Conservation (phyloP, 2,329 filamentous ascomycete species). For the Calonectria hongkongensis region DNA sequence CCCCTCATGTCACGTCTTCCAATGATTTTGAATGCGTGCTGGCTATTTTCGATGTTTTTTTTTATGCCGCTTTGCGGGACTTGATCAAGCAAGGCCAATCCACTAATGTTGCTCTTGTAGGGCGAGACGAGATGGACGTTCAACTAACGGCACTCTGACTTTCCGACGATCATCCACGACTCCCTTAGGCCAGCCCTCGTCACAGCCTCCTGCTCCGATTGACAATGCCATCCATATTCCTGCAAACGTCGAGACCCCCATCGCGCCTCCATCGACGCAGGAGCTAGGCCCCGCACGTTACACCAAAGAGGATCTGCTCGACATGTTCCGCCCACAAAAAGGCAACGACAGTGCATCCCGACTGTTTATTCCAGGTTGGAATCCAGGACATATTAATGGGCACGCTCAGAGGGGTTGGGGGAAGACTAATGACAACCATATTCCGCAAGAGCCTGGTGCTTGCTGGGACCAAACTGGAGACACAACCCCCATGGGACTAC, state of each 20-base stretch:
- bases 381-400: slow-evolving; percentile 83
- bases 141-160: slow-evolving; percentile 78
- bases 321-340: slow-evolving; percentile 77
- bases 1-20: slow-evolving; percentile 2
- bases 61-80: slow-evolving; percentile 16
- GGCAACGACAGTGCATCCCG: slow-evolving; percentile 74
- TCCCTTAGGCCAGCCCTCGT: slow-evolving; percentile 65
- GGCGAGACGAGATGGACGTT: slow-evolving; percentile 75
- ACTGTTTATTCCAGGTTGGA: slow-evolving; percentile 86
- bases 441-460: slow-evolving; percentile 87
- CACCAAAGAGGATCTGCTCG: slow-evolving; percentile 85
- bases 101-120: slow-evolving; percentile 60
- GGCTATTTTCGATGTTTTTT: neutral
- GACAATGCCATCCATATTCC: slow-evolving; percentile 65
- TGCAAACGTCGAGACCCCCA: slow-evolving; percentile 58
- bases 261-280: slow-evolving; percentile 55
- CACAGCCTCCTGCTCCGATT: slow-evolving; percentile 60
- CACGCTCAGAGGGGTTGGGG: slow-evolving; percentile 81
- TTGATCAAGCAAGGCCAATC: slow-evolving; percentile 35
- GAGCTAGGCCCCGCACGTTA: slow-evolving; percentile 76
- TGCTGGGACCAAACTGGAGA: slow-evolving; percentile 90
- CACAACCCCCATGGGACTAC: slow-evolving; percentile 82
- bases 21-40: neutral
- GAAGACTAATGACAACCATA: slow-evolving; percentile 83
- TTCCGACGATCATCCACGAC: slow-evolving; percentile 79